phyloP scores from a whole-genome alignment of 2,329 filamentous ascomycete species.

The Fusarium subglutinans region DNA sequence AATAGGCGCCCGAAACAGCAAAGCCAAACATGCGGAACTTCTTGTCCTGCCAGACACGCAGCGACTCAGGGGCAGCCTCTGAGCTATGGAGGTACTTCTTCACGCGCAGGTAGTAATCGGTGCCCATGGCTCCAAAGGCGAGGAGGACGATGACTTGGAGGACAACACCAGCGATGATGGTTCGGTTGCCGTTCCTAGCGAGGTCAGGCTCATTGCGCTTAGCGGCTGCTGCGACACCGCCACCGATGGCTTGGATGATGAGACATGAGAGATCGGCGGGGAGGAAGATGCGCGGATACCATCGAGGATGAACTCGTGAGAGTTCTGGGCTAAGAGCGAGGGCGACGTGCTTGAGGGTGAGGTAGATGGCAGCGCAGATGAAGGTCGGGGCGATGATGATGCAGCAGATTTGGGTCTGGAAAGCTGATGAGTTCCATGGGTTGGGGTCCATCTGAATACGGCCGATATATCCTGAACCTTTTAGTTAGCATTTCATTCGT shows the following conservation, averaged over 20 bases:
- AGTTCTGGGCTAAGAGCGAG: constrained; percentile 58
- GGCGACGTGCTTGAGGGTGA: constrained; percentile 69
- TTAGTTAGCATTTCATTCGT: constrained; percentile 10
- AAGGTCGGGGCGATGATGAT: constrained; percentile 69
- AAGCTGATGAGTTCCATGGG: constrained; percentile 63
- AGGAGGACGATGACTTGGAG: constrained; percentile 62
- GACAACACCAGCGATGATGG: constrained; percentile 64
- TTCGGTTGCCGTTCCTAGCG: constrained; percentile 57
- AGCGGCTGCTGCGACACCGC: constrained; percentile 63
- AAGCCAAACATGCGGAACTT: constrained; percentile 56
- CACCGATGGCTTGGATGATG: constrained; percentile 67
- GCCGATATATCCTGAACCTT: constrained; percentile 60
- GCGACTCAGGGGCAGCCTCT: constrained; percentile 44
- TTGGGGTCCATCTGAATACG: constrained; percentile 61
- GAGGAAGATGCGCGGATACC: constrained; percentile 67
- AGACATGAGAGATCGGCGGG: constrained; percentile 67
- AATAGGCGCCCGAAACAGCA: constrained; percentile 57
- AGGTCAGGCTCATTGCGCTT: constrained; percentile 51
- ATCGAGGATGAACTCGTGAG: constrained; percentile 61
- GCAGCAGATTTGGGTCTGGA: constrained; percentile 67
- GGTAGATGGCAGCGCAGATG: constrained; percentile 70
- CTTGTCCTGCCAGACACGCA: constrained; percentile 54
- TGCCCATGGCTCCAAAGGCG: constrained; percentile 54
- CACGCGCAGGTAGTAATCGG: constrained; percentile 58
- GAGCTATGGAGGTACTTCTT: constrained; percentile 49